These are phyloP conservation scores for Diaporthe vexans DNA, from an alignment of 2,329 filamentous ascomycete species.

Conservation along the genomic window DNA sequence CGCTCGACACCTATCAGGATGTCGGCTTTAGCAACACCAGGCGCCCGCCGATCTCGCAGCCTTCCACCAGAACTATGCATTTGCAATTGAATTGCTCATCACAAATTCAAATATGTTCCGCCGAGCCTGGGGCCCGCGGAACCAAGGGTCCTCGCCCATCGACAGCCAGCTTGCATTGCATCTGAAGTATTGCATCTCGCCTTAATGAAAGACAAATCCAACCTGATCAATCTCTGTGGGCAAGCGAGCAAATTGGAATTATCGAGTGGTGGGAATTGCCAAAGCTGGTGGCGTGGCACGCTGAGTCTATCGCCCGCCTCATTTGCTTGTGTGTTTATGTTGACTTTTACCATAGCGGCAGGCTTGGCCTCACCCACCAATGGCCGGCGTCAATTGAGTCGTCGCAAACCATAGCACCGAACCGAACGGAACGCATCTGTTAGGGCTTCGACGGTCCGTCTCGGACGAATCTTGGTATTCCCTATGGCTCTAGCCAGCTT, in stretches of 20 bases:
- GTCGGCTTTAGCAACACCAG: constrained; percentile 29
- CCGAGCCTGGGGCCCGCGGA: constrained; percentile 22
- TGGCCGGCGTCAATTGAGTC: constrained; percentile 20
- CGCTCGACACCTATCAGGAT: constrained; percentile 21
- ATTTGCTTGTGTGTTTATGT: not conserved
- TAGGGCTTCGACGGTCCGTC: not conserved
- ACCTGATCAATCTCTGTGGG: not conserved
- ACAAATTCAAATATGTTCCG: constrained; percentile 28
- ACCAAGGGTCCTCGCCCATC: not conserved
- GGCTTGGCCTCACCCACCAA: constrained; percentile 21
- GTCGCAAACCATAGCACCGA: not conserved
- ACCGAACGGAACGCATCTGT: not conserved
- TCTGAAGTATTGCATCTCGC: not conserved
- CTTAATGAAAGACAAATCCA: not conserved
- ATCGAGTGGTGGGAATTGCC: not conserved
- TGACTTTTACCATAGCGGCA: constrained; percentile 30
- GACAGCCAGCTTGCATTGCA: not conserved
- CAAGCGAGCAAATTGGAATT: not conserved
- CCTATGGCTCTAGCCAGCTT: not conserved
- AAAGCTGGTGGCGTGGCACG: not conserved
- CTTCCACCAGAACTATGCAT: constrained; percentile 14
- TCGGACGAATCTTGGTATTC: constrained; percentile 23
- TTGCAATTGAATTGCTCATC: constrained; percentile 34
- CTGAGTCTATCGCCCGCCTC: not conserved
- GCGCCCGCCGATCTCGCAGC: constrained; percentile 27